Evolutionary conservation across 73 alveolate genomes (phyloP), one percentile per base, ranked within the genome.

Genomic region (Effrenium voratum): DNA sequence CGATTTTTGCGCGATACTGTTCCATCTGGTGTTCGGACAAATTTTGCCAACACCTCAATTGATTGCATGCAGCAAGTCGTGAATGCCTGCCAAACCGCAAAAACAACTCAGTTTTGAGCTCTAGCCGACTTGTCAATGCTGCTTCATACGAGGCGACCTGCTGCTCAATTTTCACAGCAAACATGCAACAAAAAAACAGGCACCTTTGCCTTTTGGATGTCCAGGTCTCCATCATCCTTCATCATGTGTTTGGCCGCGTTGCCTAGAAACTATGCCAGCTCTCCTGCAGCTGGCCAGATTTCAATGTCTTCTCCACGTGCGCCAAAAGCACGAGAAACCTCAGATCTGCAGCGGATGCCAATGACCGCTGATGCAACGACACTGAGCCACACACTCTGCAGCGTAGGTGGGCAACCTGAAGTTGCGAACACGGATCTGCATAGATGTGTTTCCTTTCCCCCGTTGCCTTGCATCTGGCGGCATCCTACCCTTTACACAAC

Each of bases 181-280:
- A 40, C 46, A 59, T 15, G 28, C 88, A 34, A 2, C 22, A 41
- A 34, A 22, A 24, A 46, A 45, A 43, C 32, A 15, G n/a, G 75
- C 75, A 50, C 96, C 96, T 88, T 88, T 45, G 96, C 96, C 86
- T 63, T 88, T n/a, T n/a, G 86, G 34, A 88, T 36, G 63, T 63
- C 73, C 57, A 34, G 43, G 66, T 88, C 96, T 26, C 80, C 55
- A 60, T 68, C 72, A 30, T 88, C 96, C 96, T 88, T 26, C 28
- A 49, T 28, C 19, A 43, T 28, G 45, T 32, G 88, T 19, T 57
- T 22, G 16, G 59, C 66, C 40, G 44, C 60, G 38, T 44, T 24
- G 87, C 59, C 45, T 1, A 77, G 3, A 10, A 2, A 0, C 68
- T 3, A 47, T 47, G 45, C 66, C 49, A 12, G 32, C 32, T 19